Evolutionary conservation across 2,329 filamentous ascomycete species (phyloP), one percentile per base, ranked within the genome.

Genomic region (Hymenoscyphus scutula): DNA sequence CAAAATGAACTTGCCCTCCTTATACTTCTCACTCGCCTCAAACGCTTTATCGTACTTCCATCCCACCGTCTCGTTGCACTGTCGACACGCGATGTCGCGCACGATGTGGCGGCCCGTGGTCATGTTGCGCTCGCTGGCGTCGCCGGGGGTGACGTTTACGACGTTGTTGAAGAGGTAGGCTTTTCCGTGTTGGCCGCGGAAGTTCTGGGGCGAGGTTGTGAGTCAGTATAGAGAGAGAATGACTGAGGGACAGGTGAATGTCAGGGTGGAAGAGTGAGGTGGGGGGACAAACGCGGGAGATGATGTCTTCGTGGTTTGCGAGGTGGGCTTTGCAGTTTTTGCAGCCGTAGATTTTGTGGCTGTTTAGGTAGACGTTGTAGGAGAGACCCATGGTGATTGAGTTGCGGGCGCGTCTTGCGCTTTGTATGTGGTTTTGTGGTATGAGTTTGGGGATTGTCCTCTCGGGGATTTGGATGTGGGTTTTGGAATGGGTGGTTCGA

Each of bases 1-100:
- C 62, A 99, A 82, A 64, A 99, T 99, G 76, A 90, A 98, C 79
- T 98, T 99, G 61, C 92, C 93, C 82, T 99, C 95, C 81, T 99
- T 99, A 79, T 99, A 99, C 79, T 97, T 97, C 83, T 99, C 94
- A 67, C 84, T 88, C 37, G 81, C 77, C 80, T 99, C 95, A 76
- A 90, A 98, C 1, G 95, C 95, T 80, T 96, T 97, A 78, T 99
- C 95, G 76, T 99, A 99, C 77, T 97, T 98, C 95, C 95, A 99
- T 38, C 95, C 95, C 59, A 99, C 95, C 32, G 89, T 90, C 76
- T 93, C 90, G 74, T 89, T 90, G 84, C 95, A 99, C 77, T 96
- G 91, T 63, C 89, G 85, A 80, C 95, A 99, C 63, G 82, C 82
- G 72, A 99, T 97, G 76, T 99, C 95, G 63, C 95, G 89, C 56